Base-by-base conservation (phyloP, 768 basidiomycete species). In the Boletus rubroflammeus region DNA sequence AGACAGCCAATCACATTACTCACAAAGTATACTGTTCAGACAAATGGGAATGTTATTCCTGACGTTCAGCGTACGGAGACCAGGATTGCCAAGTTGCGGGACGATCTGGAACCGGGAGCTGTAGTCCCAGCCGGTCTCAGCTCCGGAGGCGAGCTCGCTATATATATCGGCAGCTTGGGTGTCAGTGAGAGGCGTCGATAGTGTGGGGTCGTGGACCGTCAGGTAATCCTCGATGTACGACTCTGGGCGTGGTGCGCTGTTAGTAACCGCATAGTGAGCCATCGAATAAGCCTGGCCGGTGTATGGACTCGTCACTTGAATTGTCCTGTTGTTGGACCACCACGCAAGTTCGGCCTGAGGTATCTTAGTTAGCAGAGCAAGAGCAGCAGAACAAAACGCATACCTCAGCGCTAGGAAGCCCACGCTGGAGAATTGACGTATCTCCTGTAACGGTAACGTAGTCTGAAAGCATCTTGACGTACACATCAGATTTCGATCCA, bases 211-310 rank as follows among this genome's bases (percentile, higher is more conserved):
- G 53, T 92, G 82, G n/a, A 81, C 86, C 0, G 90, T 91, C 15
- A 72, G 61, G 61, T 91, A 96, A 72, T 97, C 95, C 80, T 75
- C 74, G 19, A 84, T 67, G 62, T 88, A 89, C 0, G 86, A 91
- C 74, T 98, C 95, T 0, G 94, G 95, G 11, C 94, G 79, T 36
- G 94, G 95, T 2, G 92, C 93, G 15, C 74, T 85, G 67, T 93
- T 96, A 60, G 78, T 84, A 0, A 93, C 95, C 9, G 80, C 73
- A 63, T 92, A 97, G 44, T 73, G 87, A 35, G 82, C 80, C 69
- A 97, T 77, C 13, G 77, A 70, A 69, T 88, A 80, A 0, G 80
- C 88, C 41, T 76, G 68, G 52, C 84, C 82, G 26, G 86, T 85
- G 69, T 80, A 88, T 0, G 91, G 88, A 54, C 85, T 87, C 6